phyloP scores from a whole-genome alignment of 768 basidiomycete genomes.

The Pluteus cervinus region DNA sequence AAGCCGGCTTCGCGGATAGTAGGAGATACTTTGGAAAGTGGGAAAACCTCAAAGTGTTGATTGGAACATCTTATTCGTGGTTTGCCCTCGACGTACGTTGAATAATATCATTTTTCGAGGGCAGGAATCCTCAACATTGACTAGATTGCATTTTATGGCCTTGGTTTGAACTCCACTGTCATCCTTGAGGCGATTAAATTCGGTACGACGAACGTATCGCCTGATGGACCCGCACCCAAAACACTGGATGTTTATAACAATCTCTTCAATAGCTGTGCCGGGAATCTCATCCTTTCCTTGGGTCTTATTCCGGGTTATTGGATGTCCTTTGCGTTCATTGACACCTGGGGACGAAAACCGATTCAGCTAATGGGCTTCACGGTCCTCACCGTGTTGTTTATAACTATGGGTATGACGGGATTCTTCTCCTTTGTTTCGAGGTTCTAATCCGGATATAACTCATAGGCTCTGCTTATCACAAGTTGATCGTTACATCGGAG shows the following conservation, averaged over 20 bases:
- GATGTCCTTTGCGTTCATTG: constrained; percentile 60
- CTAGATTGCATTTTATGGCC: too few species aligned
- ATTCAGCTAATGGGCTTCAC: constrained; percentile 78
- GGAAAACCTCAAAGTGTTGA: constrained; percentile 58
- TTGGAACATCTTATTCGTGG: constrained; percentile 68
- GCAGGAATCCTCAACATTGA: too few species aligned
- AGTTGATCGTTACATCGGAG: too few species aligned
- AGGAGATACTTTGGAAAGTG: constrained; percentile 64
- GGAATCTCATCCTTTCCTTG: not conserved
- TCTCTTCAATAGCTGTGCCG: too few species aligned
- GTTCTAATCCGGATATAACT: too few species aligned
- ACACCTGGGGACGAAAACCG: constrained; percentile 66
- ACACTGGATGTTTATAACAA: too few species aligned
- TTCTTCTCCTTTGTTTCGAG: too few species aligned
- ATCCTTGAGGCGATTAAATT: constrained; percentile 69
- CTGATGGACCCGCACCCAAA: too few species aligned
- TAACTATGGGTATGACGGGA: too few species aligned
- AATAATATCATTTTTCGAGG: too few species aligned
- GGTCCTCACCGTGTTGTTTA: constrained; percentile 49
- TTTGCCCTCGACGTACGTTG: constrained; percentile 72
- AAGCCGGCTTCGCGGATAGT: constrained; percentile 62
- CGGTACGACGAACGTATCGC: too few species aligned
- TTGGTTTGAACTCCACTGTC: constrained; percentile 67
- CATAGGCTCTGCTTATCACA: too few species aligned
- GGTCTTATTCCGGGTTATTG: constrained; percentile 57